phyloP scores from a whole-genome alignment of 139 green algal species.

The Chlorokybus atmophyticus region DNA sequence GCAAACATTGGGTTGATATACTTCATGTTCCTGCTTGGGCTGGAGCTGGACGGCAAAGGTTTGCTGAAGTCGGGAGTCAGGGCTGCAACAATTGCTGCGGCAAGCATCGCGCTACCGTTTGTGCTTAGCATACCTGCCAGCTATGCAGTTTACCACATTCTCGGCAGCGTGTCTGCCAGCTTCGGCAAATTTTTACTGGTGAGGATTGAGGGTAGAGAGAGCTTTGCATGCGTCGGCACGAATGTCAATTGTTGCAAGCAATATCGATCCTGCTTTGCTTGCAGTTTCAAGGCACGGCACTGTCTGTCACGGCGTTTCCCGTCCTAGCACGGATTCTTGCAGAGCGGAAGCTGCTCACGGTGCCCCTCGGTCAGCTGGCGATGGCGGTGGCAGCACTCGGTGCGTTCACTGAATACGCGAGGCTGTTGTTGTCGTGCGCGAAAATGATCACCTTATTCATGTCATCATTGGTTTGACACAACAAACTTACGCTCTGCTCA shows the following conservation, averaged over 20 bases:
- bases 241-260: too few species aligned
- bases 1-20: constrained; percentile 34
- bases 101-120: constrained; percentile 33
- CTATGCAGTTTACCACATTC: too few species aligned
- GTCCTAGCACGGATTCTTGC: constrained; percentile 27
- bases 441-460: too few species aligned
- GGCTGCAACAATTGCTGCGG: constrained; percentile 20
- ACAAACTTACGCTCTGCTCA: too few species aligned
- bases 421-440: too few species aligned
- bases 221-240: too few species aligned
- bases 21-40: constrained; percentile 37
- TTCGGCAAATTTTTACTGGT: too few species aligned
- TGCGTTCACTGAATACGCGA: too few species aligned
- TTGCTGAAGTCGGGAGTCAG: constrained; percentile 14
- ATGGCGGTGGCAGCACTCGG: constrained; percentile 23
- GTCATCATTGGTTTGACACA: too few species aligned
- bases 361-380: constrained; percentile 20
- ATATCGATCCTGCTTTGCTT: too few species aligned
- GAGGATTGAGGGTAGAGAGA: too few species aligned
- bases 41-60: constrained; percentile 29
- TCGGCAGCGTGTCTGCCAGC: too few species aligned
- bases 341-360: constrained; percentile 24
- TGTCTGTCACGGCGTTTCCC: constrained; percentile 39
- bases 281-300: constrained; percentile 29
- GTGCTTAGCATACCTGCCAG: constrained; percentile 20